Conservation (phyloP, 2,329 filamentous ascomycete species). For the Coniochaeta hoffmannii region DNA sequence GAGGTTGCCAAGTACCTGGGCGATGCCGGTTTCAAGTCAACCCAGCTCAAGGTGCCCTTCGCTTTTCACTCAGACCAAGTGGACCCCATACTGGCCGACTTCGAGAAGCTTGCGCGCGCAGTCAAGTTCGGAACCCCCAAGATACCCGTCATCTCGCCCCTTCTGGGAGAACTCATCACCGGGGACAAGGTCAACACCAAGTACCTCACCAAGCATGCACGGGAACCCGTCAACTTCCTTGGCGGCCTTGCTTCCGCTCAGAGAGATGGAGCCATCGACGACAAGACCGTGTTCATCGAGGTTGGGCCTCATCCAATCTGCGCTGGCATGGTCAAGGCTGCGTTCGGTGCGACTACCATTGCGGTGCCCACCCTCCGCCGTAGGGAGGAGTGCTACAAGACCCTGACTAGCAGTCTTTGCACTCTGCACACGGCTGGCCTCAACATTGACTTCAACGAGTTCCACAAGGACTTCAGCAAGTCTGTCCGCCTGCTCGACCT, state of each 20-base stretch:
- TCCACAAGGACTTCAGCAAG: constrained; percentile 42
- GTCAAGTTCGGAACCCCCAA: constrained; percentile 35
- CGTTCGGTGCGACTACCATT: constrained; percentile 45
- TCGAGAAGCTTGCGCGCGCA: constrained; percentile 37
- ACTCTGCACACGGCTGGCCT: constrained; percentile 55
- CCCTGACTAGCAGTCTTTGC: constrained; percentile 48
- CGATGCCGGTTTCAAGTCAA: constrained; percentile 31
- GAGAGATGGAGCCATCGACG: constrained; percentile 50
- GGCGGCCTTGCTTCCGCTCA: constrained; percentile 53
- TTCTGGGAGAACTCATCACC: constrained; percentile 54
- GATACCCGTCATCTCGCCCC: constrained; percentile 60
- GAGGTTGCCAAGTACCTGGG: constrained; percentile 31
- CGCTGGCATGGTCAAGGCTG: constrained; percentile 59
- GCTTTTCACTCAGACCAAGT: constrained; percentile 49
- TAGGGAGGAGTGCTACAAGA: constrained; percentile 57
- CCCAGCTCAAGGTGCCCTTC: constrained; percentile 40
- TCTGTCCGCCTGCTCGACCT: constrained; percentile 47
- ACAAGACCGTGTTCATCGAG: constrained; percentile 64
- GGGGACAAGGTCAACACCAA: constrained; percentile 47
- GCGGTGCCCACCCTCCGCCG: constrained; percentile 55
- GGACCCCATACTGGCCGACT: constrained; percentile 48
- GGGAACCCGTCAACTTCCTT: constrained; percentile 63
- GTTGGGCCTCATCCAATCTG: constrained; percentile 68
- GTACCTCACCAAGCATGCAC: constrained; percentile 58
- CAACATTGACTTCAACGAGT: constrained; percentile 63